These are phyloP conservation scores for Psilocybe cubensis DNA, from an alignment of 768 basidiomycete species.

Conservation along the genomic window DNA sequence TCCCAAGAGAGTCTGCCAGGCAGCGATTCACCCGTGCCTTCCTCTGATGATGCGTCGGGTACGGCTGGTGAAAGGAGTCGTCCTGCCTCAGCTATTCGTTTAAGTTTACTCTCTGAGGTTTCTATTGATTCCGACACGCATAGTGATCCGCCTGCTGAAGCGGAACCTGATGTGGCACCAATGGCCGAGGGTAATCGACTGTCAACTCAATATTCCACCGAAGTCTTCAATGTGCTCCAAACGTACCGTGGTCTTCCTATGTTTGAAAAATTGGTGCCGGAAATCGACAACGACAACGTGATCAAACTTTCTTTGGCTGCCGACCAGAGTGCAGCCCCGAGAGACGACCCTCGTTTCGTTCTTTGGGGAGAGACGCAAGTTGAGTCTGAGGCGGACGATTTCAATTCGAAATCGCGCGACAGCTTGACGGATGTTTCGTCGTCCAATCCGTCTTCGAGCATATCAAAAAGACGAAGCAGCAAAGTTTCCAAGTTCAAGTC, in stretches of 20 bases:
- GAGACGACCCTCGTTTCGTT: constrained; percentile 89
- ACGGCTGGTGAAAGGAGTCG: constrained; percentile 22
- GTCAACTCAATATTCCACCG: constrained; percentile 69
- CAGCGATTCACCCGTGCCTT: constrained; percentile 19
- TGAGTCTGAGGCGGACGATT: constrained; percentile 36
- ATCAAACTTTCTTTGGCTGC: constrained; percentile 71
- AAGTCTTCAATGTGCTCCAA: constrained; percentile 82
- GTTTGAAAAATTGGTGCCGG: constrained; percentile 65
- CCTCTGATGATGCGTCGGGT: constrained; percentile 13
- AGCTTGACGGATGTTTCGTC: constrained; percentile 33
- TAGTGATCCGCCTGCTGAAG: not conserved
- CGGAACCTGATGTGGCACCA: constrained; percentile 30
- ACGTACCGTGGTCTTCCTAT: constrained; percentile 78
- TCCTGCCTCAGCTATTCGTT: constrained; percentile 33
- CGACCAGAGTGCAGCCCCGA: constrained; percentile 72
- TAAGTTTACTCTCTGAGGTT: constrained; percentile 20
- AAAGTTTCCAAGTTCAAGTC: constrained; percentile 36
- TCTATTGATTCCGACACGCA: constrained; percentile 6
- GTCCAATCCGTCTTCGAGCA: constrained; percentile 29
- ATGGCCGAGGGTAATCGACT: constrained; percentile 47
- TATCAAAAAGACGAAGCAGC: constrained; percentile 37
- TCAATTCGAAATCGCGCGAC: constrained; percentile 33
- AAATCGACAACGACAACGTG: constrained; percentile 60
- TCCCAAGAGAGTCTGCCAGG: constrained; percentile 14
- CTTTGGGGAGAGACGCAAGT: constrained; percentile 76